phyloP scores from a whole-genome alignment of 192 early-diverging fungal species.

The Coemansia sp. region DNA sequence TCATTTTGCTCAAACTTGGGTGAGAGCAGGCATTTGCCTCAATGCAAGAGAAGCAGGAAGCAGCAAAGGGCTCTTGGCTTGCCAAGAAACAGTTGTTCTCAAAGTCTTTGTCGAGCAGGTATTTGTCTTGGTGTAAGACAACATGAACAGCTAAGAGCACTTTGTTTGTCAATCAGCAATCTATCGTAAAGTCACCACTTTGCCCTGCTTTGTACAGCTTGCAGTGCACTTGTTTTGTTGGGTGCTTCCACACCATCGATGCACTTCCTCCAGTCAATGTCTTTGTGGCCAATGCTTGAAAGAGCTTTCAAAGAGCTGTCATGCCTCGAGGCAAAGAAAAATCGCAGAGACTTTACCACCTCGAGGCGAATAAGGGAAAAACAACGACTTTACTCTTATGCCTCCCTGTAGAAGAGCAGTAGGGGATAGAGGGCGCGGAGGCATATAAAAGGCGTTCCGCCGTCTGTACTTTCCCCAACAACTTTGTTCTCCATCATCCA shows the following conservation, averaged over 20 bases:
- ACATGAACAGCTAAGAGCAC: too few relatives aligned
- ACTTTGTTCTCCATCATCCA: not conserved
- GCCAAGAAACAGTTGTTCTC: not conserved
- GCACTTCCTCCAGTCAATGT: not conserved
- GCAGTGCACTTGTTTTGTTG: not conserved
- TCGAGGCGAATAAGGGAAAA: too few relatives aligned
- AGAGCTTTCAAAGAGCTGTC: not conserved
- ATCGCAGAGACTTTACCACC: too few relatives aligned
- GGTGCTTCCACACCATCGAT: not conserved
- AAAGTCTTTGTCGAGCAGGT: not conserved
- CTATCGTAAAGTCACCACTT: too few relatives aligned
- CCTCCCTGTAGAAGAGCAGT: not conserved
- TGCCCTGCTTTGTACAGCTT: too few relatives aligned
- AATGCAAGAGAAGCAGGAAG: not conserved
- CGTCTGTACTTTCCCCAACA: not conserved
- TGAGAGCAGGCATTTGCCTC: not conserved
- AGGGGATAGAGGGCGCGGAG: not conserved
- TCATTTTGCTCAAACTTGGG: not conserved
- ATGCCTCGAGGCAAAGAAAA: not conserved
- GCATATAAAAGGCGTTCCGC: not conserved
- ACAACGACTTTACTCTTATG: not conserved
- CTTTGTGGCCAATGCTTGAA: not conserved
- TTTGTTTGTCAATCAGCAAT: too few relatives aligned
- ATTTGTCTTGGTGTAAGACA: too few relatives aligned
- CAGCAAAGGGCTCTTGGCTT: not conserved